Evolutionary conservation across 208 protist genomes (phyloP).

Genomic region (Hexamita inflata): DNA sequence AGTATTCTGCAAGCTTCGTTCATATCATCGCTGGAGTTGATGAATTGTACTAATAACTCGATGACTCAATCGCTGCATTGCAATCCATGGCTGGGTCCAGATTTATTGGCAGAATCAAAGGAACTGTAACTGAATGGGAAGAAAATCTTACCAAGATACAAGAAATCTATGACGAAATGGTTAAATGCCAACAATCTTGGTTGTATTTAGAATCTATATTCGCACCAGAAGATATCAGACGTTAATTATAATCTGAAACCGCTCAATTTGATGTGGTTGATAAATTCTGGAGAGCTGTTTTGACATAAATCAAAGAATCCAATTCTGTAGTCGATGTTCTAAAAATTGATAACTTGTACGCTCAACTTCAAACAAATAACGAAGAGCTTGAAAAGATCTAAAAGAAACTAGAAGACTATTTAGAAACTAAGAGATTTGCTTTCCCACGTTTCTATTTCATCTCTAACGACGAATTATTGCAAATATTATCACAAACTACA

Average conservation of each 20-base stretch:
- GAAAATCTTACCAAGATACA: slow-evolving; percentile 44
- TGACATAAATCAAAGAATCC: slow-evolving; percentile 57
- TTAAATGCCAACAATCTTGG: slow-evolving; percentile 38
- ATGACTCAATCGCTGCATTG: slow-evolving; percentile 48
- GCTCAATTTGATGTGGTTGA: slow-evolving; percentile 74
- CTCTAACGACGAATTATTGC: slow-evolving; percentile 87
- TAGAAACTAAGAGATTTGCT: slow-evolving; percentile 57
- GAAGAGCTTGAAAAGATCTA: slow-evolving; percentile 71
- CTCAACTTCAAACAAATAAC: slow-evolving; percentile 62
- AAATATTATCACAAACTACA: slow-evolving; percentile 85
- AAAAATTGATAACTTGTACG: slow-evolving; percentile 53
- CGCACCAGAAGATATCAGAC: slow-evolving; percentile 59
- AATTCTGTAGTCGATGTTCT: slow-evolving; percentile 61
- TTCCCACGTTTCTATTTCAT: slow-evolving; percentile 82
- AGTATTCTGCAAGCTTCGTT: slow-evolving; percentile 62
- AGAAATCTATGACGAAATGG: slow-evolving; percentile 50
- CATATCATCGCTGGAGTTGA: slow-evolving; percentile 56
- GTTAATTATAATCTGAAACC: slow-evolving; percentile 77
- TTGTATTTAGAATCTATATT: slow-evolving; percentile 63
- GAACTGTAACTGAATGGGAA: slow-evolving; percentile 49
- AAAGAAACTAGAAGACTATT: slow-evolving; percentile 72
- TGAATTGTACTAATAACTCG: slow-evolving; percentile 67
- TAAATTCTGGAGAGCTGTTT: slow-evolving; percentile 64
- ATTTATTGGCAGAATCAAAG: slow-evolving; percentile 58
- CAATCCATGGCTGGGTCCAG: slow-evolving; percentile 68